These are phyloP conservation scores for Botrytis squamosa DNA, from an alignment of 2,329 filamentous ascomycete genomes.

Conservation along the genomic window DNA sequence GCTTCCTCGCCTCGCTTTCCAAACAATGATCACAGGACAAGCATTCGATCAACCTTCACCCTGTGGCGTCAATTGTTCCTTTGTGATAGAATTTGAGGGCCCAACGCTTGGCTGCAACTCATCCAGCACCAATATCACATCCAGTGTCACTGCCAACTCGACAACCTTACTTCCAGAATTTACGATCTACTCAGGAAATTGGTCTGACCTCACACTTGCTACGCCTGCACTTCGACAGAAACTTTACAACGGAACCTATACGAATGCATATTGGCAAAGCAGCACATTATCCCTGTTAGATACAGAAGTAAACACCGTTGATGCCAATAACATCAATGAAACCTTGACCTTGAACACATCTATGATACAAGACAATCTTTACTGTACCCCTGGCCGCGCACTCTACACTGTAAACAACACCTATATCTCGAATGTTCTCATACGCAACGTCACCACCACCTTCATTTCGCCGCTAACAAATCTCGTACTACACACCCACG, in stretches of 20 bases:
- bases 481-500: slow-evolving; percentile 16
- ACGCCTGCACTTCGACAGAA: neutral
- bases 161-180: neutral
- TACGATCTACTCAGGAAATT: slow-evolving; percentile 7
- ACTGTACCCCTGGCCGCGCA: slow-evolving; percentile 27
- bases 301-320: neutral
- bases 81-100: slow-evolving; percentile 26
- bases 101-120: slow-evolving; percentile 25
- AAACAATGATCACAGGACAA: slow-evolving; percentile 27
- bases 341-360: neutral
- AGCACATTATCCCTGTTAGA: neutral
- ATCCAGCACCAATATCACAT: neutral
- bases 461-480: slow-evolving; percentile 17
- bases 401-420: slow-evolving; percentile 26
- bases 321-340: neutral
- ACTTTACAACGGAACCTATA: neutral
- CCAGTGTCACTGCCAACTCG: neutral
- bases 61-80: slow-evolving; percentile 31
- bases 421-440: slow-evolving; percentile 24
- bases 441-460: slow-evolving; percentile 18
- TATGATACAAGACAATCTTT: slow-evolving; percentile 18
- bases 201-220: neutral
- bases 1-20: slow-evolving; percentile 24
- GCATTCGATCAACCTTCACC: slow-evolving; percentile 24
- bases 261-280: slow-evolving; percentile 7